A percentile compares a stretch with the other conserved stretches of the same genome.
phyloP scores from a whole-genome alignment of 352 stramenopile species.

The Phytophthora sp. region DNA sequence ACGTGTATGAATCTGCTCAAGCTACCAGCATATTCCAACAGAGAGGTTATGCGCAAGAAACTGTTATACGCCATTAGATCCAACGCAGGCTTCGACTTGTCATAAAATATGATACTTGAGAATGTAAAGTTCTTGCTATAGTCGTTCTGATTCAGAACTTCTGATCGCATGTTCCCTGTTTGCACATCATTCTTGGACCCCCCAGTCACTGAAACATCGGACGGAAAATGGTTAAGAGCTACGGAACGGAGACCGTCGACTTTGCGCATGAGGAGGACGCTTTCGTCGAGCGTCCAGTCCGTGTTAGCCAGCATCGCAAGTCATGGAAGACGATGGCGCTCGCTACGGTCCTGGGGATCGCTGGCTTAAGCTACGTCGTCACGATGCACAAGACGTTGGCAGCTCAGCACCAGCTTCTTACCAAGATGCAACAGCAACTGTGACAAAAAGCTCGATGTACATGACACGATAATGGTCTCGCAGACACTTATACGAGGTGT shows the following conservation, averaged over 20 bases:
- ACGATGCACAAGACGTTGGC: conserved; percentile 50
- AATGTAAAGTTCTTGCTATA: too few relatives aligned
- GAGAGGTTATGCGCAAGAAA: conserved; percentile 94
- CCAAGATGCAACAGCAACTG: conserved; percentile 60
- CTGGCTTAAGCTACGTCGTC: conserved; percentile 38
- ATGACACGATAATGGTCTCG: too few relatives aligned
- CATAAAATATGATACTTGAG: too few relatives aligned
- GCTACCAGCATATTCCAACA: conserved; percentile 96
- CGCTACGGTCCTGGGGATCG: conserved; percentile 40
- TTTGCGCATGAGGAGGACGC: conserved; percentile 33
- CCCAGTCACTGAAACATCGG: conserved; percentile 14
- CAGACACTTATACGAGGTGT: too few relatives aligned
- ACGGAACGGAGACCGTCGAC: conserved; percentile 28
- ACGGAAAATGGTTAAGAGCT: conserved; percentile 24
- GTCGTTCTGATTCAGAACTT: too few relatives aligned
- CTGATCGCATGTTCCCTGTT: conserved; percentile 17
- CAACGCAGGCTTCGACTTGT: conserved; percentile 97
- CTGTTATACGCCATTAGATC: conserved; percentile 96
- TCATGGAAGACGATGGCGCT: conserved; percentile 47
- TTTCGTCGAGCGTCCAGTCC: conserved; percentile 13
- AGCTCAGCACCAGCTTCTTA: conserved; percentile 42
- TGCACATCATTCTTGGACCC: conserved; percentile 25
- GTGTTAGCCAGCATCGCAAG: background rate
- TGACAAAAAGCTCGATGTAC: too few relatives aligned
- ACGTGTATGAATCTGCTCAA: conserved; percentile 99